A percentile compares a stretch with the other conserved stretches of the same genome.
These are phyloP conservation scores for Ogataea hybrid DNA, from an alignment of 1,139 yeast species.

Conservation along the genomic window DNA sequence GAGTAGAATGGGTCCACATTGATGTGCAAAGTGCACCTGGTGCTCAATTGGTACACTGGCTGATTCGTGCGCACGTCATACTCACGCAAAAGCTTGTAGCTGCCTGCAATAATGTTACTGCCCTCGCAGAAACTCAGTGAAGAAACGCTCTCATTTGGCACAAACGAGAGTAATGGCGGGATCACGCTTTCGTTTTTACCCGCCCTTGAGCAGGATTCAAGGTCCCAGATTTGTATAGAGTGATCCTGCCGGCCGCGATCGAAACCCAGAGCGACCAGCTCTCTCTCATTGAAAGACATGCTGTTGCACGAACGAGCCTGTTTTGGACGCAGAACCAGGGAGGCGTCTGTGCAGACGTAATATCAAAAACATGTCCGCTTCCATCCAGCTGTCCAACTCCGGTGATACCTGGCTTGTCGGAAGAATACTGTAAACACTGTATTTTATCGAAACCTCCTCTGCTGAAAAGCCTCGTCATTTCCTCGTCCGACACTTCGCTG, in stretches of 20 bases:
- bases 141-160: constrained; percentile 73
- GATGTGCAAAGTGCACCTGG: constrained; percentile 70
- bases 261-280: constrained; percentile 72
- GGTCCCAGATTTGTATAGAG: constrained; percentile 79
- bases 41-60: constrained; percentile 72
- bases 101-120: constrained; percentile 62
- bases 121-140: constrained; percentile 65
- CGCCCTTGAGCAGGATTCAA: constrained; percentile 52
- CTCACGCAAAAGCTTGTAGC: constrained; percentile 75
- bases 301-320: constrained; percentile 77
- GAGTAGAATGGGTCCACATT: constrained; percentile 65
- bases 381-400: constrained; percentile 80
- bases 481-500: constrained; percentile 35
- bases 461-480: constrained; percentile 47
- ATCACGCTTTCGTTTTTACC: constrained; percentile 43
- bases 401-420: constrained; percentile 52
- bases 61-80: constrained; percentile 70
- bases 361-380: constrained; percentile 59
- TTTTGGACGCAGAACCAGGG: constrained; percentile 55
- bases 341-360: constrained; percentile 39
- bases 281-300: constrained; percentile 62
- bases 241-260: constrained; percentile 80
- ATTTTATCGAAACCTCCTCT: constrained; percentile 69
- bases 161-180: constrained; percentile 57
- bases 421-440: constrained; percentile 69